phyloP scores from a whole-genome alignment of 257 asterid genomes.

The Gardenia jasminoides region DNA sequence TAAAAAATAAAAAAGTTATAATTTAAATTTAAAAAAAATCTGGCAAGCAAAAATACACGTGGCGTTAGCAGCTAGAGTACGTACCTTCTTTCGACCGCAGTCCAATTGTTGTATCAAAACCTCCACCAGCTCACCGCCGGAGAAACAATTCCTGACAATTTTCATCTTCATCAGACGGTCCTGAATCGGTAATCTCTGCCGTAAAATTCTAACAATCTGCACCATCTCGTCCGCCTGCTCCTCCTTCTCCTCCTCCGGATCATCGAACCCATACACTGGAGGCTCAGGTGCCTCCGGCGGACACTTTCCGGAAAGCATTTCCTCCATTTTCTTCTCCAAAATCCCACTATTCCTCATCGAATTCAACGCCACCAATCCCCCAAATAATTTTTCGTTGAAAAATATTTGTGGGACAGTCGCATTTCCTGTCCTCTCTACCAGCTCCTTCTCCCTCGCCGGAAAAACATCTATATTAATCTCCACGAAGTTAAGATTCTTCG shows the following conservation, averaged over 20 bases:
- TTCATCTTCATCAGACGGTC: conserved; percentile 86
- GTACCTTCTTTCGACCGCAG: conserved; percentile 75
- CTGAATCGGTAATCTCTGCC: conserved; percentile 80
- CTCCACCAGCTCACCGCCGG: conserved; percentile 80
- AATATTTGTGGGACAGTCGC: conserved; percentile 72
- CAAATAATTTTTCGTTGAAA: conserved; percentile 75
- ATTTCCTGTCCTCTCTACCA: conserved; percentile 59
- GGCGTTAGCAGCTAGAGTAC: background rate
- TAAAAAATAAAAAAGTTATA: no score
- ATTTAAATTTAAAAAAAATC: background rate
- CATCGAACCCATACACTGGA: conserved; percentile 85
- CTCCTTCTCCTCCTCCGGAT: conserved; percentile 35
- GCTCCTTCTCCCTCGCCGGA: conserved; percentile 66
- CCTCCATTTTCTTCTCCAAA: conserved; percentile 68
- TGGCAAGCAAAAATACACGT: background rate
- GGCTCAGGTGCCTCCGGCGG: conserved; percentile 80
- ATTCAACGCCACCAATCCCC: conserved; percentile 80
- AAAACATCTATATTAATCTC: conserved; percentile 90
- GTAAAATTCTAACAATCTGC: conserved; percentile 55
- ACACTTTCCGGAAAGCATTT: conserved; percentile 67
- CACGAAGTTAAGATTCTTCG: conserved; percentile 46
- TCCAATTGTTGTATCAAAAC: conserved; percentile 68
- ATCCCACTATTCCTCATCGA: conserved; percentile 77
- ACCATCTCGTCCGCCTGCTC: conserved; percentile 57
- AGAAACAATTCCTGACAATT: conserved; percentile 78